Evolutionary conservation across 73 alveolate genomes (phyloP), one percentile per base, ranked within the genome.

Genomic region (Paramecium caudatum): DNA sequence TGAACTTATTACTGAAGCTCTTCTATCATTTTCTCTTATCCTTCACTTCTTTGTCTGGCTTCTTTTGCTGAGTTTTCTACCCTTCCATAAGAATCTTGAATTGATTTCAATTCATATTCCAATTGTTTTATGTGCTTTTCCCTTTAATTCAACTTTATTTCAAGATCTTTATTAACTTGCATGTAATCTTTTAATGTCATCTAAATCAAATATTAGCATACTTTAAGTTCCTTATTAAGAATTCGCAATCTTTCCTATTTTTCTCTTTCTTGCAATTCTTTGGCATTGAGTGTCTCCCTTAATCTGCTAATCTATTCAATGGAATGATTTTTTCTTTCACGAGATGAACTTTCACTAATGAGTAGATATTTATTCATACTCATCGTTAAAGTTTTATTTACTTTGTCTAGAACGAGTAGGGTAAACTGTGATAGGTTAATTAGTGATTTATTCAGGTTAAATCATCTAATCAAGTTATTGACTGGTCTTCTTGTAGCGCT

Each of bases 191-290:
- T 74, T 5, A 74, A 23, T 36, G 88, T 74, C 88, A 74, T 74
- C 88, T 74, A 74, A 74, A 39, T 19, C 0, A 41, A 10, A 41
- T 41, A 45, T 10, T 3, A 39, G 13, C 25, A 41, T 37, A 74
- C 88, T 43, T 74, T 74, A 21, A 74, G 32, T 45, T 74, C 88
- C 32, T 74, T 74, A 45, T 39, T 74, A n/a, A 74, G 21, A 27
- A 74, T 74, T 74, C 46, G 36, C 10, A 74, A 74, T 41, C 88
- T 37, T 41, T 74, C 88, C 16, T 74, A 74, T 41, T 74, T 74
- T 43, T 74, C 88, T 5, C 55, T 74, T 74, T 74, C 88, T 45
- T 74, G 12, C 46, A 74, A 41, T 74, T 74, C 88, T 74, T 74
- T 74, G 43, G 88, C 88, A 74, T 45, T 74, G 23, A 74, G 9